Base-by-base conservation (phyloP, 305 asterid genomes). In the Fraxinus ornus region DNA sequence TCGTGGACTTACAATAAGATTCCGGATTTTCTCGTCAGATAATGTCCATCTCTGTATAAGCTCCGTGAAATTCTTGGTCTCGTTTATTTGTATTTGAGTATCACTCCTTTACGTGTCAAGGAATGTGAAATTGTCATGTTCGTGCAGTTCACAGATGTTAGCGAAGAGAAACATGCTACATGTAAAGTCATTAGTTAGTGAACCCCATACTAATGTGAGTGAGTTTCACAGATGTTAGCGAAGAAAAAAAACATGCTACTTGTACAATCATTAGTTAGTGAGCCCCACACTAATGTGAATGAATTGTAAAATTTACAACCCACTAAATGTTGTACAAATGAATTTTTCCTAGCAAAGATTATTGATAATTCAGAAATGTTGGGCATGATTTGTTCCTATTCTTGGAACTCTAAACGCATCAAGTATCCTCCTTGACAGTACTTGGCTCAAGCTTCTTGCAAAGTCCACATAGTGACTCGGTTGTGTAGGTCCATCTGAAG, bases 1-100 rank as follows among this genome's bases (percentile, higher is more conserved):
- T 92, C 75, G 86, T 88, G 82, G 98, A 92, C 70, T 82, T 93
- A 91, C 98, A 93, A 81, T 97, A 95, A 84, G 98, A 93, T 86
- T 97, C 98, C 3, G 88, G 90, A 78, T 97, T 95, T 82, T 97
- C 98, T 85, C 97, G 93, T 86, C 98, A 94, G 90, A 94, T 94
- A 78, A 92, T 94, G 98, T 87, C 97, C 82, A 90, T 94, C 96
- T 87, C 98, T 7, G 96, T 91, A 39, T 87, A 87, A 83, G 21
- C 76, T 82, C 33, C 7, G 13, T 75, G 21, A 7, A 75, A 75
- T 39, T 75, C 55, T 75, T 75, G 3, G 32, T 60, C 35, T 26
- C 35, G 4, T 24, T 24, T 64, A 33, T 64, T 64, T 64, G 35
- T 9, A 24, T 62, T 8, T 9, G 35, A 24, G 7, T 0, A 62